phyloP scores from a whole-genome alignment of 768 basidiomycete genomes.

The Lactarius evosmus region DNA sequence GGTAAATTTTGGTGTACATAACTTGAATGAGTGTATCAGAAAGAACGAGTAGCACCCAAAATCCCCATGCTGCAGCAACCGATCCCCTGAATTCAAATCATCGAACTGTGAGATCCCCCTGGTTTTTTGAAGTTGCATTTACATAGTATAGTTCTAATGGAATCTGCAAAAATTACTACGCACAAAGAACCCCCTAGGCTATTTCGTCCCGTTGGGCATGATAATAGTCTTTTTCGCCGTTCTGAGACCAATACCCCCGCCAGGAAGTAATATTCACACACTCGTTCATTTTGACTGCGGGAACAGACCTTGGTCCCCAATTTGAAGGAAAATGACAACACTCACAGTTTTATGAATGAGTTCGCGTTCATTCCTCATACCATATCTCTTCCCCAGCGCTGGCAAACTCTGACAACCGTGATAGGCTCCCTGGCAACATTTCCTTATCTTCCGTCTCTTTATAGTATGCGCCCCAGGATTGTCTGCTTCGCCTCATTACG shows the following conservation, averaged over 20 bases:
- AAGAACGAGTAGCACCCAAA: too few species aligned
- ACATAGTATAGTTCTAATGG: too few species aligned
- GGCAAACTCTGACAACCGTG: not conserved
- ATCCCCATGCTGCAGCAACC: too few species aligned
- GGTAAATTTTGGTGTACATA: too few species aligned
- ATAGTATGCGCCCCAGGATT: slow-evolving; percentile 6
- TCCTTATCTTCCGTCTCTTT: not conserved
- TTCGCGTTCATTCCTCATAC: not conserved
- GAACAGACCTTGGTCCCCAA: not conserved
- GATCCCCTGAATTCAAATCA: too few species aligned
- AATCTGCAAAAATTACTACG: too few species aligned
- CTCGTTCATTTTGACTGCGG: not conserved
- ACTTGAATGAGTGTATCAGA: too few species aligned
- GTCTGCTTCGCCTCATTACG: slow-evolving; percentile 14
- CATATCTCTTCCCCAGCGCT: not conserved
- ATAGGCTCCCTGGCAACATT: slow-evolving; percentile 5
- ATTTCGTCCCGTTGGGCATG: too few species aligned
- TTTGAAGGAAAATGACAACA: not conserved
- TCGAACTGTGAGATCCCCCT: too few species aligned
- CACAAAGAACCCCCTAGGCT: too few species aligned
- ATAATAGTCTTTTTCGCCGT: not conserved
- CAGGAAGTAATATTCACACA: slow-evolving; percentile 1
- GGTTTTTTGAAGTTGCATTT: too few species aligned
- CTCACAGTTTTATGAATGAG: slow-evolving; percentile 3
- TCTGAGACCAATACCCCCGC: not conserved